Conservation (phyloP, 2,329 filamentous ascomycete genomes). For the Xylariaceae sp. region DNA sequence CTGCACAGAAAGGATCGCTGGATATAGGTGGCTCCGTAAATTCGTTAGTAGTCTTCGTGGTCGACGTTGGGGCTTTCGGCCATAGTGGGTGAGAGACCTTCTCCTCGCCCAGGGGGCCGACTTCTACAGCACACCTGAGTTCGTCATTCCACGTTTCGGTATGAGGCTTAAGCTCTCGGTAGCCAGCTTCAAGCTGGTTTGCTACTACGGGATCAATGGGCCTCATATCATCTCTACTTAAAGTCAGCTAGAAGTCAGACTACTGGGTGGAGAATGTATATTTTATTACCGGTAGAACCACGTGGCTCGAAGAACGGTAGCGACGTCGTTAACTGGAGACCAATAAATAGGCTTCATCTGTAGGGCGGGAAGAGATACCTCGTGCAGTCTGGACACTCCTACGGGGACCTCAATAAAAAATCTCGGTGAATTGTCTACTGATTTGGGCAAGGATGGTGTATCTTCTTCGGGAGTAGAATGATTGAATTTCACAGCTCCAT, state of each 20-base stretch:
- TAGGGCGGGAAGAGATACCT: conserved; percentile 79
- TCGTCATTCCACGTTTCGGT: conserved; percentile 93
- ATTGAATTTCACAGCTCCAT: conserved; percentile 10
- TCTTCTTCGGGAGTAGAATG: conserved; percentile 13
- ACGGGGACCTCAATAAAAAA: conserved; percentile 69
- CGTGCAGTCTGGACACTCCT: conserved; percentile 85
- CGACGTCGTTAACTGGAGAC: conserved; percentile 89
- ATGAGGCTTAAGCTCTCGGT: conserved; percentile 83
- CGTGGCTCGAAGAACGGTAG: conserved; percentile 79
- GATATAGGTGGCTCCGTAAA: conserved; percentile 48
- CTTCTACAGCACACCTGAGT: conserved; percentile 84
- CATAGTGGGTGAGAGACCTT: conserved; percentile 86
- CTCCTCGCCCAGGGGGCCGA: conserved; percentile 86
- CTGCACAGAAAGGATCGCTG: conserved; percentile 60
- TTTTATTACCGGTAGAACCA: conserved; percentile 82
- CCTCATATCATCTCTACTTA: conserved; percentile 75
- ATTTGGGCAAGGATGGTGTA: conserved; percentile 26
- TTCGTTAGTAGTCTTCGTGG: conserved; percentile 38
- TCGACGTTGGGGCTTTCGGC: conserved; percentile 58
- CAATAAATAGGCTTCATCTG: conserved; percentile 98
- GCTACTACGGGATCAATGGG: conserved; percentile 84
- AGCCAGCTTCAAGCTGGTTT: conserved; percentile 91
- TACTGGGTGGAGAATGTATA: not conserved
- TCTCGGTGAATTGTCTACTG: conserved; percentile 18
- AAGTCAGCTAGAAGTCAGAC: conserved; percentile 9